A percentile compares a stretch with the other conserved stretches of the same genome.
Evolutionary conservation across 176 grass and related monocot genomes (phyloP).

Genomic region (Juncus inflexus): DNA sequence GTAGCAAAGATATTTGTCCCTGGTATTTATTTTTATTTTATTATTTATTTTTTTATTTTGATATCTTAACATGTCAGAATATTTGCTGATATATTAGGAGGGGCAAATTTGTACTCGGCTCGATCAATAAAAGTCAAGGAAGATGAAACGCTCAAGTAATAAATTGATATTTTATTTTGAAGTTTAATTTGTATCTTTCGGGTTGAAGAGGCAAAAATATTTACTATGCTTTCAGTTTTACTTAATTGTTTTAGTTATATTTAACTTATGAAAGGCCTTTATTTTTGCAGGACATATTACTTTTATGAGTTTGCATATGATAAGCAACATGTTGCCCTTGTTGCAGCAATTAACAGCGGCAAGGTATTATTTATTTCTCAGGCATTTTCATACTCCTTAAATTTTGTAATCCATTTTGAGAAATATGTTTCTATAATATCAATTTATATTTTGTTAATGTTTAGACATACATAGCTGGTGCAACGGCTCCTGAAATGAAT

Average conservation of each 20-base stretch:
- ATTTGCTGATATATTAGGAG: conserved; percentile 38
- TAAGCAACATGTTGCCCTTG: conserved; percentile 72
- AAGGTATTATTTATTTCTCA: conserved; percentile 50
- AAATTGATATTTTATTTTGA: background rate
- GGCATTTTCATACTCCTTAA: conserved; percentile 13
- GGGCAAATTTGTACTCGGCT: conserved; percentile 77
- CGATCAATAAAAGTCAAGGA: conserved; percentile 92
- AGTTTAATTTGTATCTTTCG: too few species aligned
- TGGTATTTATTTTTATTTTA: conserved; percentile 45
- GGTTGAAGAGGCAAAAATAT: too few species aligned
- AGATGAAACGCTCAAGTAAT: conserved; percentile 76
- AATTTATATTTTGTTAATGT: conserved; percentile 15
- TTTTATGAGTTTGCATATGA: conserved; percentile 80
- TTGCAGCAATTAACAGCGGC: conserved; percentile 69
- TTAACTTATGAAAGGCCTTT: conserved; percentile 14
- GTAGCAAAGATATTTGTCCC: conserved; percentile 96
- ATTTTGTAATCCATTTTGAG: background rate
- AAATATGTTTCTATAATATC: too few species aligned
- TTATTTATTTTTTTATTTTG: conserved; percentile 11
- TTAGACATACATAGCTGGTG: conserved; percentile 77
- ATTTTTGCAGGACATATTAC: conserved; percentile 69
- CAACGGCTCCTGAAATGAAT: conserved; percentile 65
- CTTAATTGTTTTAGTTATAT: background rate
- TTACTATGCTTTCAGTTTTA: too few species aligned
- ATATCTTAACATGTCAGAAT: conserved; percentile 3